phyloP scores from a whole-genome alignment of 352 stramenopile species.

The Globisporangium cylindrosporum region DNA sequence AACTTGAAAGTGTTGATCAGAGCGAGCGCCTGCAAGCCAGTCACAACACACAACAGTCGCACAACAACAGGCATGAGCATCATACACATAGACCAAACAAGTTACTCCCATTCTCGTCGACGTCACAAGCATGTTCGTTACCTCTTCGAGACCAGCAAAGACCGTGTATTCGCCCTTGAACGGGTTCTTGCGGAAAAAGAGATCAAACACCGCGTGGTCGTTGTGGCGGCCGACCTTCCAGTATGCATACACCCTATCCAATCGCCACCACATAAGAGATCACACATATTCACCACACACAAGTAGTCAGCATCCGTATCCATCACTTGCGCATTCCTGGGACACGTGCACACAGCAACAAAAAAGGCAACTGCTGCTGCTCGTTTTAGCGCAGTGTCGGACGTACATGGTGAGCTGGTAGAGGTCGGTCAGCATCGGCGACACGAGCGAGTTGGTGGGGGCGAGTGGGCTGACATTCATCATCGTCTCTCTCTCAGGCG shows the following conservation, averaged over 20 bases:
- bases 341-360: neutral
- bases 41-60: neutral
- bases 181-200: conserved; percentile 99
- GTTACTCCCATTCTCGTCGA: neutral
- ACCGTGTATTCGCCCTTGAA: conserved; percentile 97
- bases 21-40: conserved; percentile 45
- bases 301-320: conserved; percentile 9
- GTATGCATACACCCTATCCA: conserved; percentile 96
- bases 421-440: conserved; percentile 96
- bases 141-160: conserved; percentile 91
- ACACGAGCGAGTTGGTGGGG: conserved; percentile 94
- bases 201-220: conserved; percentile 91
- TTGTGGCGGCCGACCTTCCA: conserved; percentile 96
- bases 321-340: conserved; percentile 3
- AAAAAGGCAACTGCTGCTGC: neutral
- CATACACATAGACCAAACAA: neutral
- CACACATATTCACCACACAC: neutral
- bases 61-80: neutral
- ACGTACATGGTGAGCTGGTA: conserved; percentile 95
- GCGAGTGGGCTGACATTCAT: conserved; percentile 45
- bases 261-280: neutral
- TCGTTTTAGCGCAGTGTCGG: neutral
- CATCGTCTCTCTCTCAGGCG: conserved; percentile 19
- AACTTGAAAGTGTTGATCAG: conserved; percentile 96
- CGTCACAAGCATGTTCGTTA: neutral